A percentile compares a stretch with the other conserved stretches of the same genome.
Conservation (phyloP, 2,329 filamentous ascomycete genomes). For the Amesomyces nigricolor region DNA sequence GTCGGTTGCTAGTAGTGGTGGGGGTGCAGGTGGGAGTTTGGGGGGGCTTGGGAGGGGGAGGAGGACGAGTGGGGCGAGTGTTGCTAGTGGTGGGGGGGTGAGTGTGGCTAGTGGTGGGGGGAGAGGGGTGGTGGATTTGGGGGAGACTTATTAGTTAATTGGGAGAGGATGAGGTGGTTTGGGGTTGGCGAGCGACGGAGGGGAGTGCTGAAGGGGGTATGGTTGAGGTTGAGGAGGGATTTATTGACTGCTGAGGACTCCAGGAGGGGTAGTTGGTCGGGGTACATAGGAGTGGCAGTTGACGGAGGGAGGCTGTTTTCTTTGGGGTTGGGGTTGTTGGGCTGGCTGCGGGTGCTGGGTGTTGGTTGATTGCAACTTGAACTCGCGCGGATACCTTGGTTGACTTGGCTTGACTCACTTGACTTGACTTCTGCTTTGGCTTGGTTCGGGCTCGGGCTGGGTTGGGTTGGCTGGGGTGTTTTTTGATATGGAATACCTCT, state of each 20-base stretch:
- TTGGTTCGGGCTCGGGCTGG: not conserved
- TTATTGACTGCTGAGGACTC: not conserved
- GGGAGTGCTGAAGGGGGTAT: not conserved
- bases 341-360: not conserved
- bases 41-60: not conserved
- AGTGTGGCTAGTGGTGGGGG: not conserved
- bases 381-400: slow-evolving; percentile 6
- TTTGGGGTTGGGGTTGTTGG: not conserved
- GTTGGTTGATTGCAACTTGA: not conserved
- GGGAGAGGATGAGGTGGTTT: too few species aligned
- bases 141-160: slow-evolving; percentile 25
- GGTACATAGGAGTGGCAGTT: not conserved
- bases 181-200: not conserved
- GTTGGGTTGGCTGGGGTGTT: not conserved
- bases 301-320: not conserved
- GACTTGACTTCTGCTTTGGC: not conserved
- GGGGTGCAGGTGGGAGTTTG: too few species aligned
- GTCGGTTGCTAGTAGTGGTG: not conserved
- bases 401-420: not conserved
- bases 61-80: slow-evolving; percentile 13
- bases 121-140: slow-evolving; percentile 24
- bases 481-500: slow-evolving; percentile 1
- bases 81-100: not conserved
- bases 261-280: not conserved
- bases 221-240: not conserved